A percentile compares a stretch with the other conserved stretches of the same genome.
These are phyloP conservation scores for Metschnikowia proteae DNA, from an alignment of 805 yeast genomes.

Conservation along the genomic window DNA sequence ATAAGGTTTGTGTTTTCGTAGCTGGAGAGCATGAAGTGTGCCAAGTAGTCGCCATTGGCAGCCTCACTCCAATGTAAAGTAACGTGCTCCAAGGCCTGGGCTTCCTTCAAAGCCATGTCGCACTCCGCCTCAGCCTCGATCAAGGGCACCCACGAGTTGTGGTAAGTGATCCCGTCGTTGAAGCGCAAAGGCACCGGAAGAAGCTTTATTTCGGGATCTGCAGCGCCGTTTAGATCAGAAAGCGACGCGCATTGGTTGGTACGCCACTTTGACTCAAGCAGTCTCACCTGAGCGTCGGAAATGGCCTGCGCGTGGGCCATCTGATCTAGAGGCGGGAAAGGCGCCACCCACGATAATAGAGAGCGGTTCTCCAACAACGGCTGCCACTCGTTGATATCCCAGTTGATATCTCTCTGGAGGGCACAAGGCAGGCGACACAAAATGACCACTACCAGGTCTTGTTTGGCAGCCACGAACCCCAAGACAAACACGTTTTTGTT, in stretches of 20 bases:
- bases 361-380: conserved; percentile 76
- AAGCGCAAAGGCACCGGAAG: conserved; percentile 74
- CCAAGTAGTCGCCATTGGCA: conserved; percentile 60
- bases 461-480: conserved; percentile 85
- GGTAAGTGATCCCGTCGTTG: conserved; percentile 80
- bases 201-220: conserved; percentile 43
- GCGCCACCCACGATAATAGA: conserved; percentile 78
- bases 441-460: conserved; percentile 81
- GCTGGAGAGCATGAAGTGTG: conserved; percentile 64
- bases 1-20: conserved; percentile 62
- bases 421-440: conserved; percentile 89
- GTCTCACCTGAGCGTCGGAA: conserved; percentile 59
- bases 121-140: conserved; percentile 78
- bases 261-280: conserved; percentile 80
- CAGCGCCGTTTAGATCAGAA: conserved; percentile 53
- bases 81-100: conserved; percentile 71
- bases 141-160: conserved; percentile 78
- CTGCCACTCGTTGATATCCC: conserved; percentile 90
- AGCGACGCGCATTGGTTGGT: conserved; percentile 66
- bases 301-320: conserved; percentile 52
- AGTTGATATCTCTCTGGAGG: conserved; percentile 64
- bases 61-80: conserved; percentile 72
- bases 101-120: conserved; percentile 69
- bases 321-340: conserved; percentile 64
- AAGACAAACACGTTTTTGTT: conserved; percentile 68